phyloP scores from a whole-genome alignment of 768 basidiomycete genomes.

The Rhodotorula diobovata region DNA sequence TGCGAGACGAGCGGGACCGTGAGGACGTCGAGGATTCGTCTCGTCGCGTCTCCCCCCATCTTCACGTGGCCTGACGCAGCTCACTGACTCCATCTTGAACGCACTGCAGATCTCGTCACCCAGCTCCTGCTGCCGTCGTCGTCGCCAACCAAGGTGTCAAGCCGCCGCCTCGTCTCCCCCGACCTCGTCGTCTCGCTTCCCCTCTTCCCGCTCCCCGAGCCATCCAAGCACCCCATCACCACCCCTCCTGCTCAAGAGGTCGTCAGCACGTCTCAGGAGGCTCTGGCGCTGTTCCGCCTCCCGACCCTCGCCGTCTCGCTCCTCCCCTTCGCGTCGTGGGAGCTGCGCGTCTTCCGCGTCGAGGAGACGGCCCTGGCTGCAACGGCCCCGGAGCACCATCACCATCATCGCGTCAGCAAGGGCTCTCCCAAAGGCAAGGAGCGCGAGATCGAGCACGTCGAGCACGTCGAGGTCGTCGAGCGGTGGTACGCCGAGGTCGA shows the following conservation, averaged over 20 bases:
- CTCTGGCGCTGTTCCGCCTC: slow-evolving; percentile 3
- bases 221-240: background rate
- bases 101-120: background rate
- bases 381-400: background rate
- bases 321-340: background rate
- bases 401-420: background rate
- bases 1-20: background rate
- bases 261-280: background rate
- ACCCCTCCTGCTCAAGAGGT: background rate
- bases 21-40: too few relatives aligned
- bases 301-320: background rate
- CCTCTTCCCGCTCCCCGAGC: background rate
- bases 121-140: background rate
- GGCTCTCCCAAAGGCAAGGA: slow-evolving; percentile 1
- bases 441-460: background rate
- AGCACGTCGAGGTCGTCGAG: background rate
- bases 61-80: background rate
- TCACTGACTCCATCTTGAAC: background rate
- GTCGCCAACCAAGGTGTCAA: background rate
- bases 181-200: slow-evolving; percentile 1
- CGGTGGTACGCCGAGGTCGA: background rate
- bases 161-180: background rate
- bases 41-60: background rate
- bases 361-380: background rate
- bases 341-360: background rate